phyloP scores from a whole-genome alignment of 2,329 filamentous ascomycete species.

The Eutypa lata region DNA sequence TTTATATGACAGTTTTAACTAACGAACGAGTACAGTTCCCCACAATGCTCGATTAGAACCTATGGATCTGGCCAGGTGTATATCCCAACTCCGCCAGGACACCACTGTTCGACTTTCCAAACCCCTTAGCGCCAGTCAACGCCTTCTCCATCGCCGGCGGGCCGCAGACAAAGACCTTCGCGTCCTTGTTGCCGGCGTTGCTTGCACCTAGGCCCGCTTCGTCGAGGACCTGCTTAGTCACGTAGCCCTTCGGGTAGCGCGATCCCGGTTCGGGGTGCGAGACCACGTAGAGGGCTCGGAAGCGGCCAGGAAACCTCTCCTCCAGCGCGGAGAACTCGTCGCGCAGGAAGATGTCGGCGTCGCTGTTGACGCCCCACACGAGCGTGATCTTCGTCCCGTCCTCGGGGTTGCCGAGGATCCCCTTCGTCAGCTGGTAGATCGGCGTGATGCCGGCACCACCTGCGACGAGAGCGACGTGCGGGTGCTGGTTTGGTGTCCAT shows the following conservation, averaged over 20 bases:
- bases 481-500: constrained; percentile 50
- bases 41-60: no score
- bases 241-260: constrained; percentile 49
- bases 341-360: constrained; percentile 58
- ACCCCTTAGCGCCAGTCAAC: constrained; percentile 40
- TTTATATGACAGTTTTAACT: no score
- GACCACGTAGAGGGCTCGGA: constrained; percentile 58
- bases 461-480: constrained; percentile 61
- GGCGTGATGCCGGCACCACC: constrained; percentile 73
- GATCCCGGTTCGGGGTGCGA: constrained; percentile 42
- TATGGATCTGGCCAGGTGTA: constrained; percentile 53
- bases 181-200: constrained; percentile 30
- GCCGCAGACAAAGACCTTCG: constrained; percentile 67
- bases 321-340: constrained; percentile 53
- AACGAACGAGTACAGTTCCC: no score
- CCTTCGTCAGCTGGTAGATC: constrained; percentile 61
- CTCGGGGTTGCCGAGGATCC: constrained; percentile 58
- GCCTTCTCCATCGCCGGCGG: constrained; percentile 64
- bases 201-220: constrained; percentile 37
- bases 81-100: constrained; percentile 58
- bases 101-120: constrained; percentile 36
- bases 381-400: constrained; percentile 63
- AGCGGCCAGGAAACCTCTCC: constrained; percentile 47
- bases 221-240: constrained; percentile 54
- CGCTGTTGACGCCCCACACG: constrained; percentile 64